Evolutionary conservation across 1,284 basidiomycete species (phyloP).

Genomic region (Blastosporella zonata): DNA sequence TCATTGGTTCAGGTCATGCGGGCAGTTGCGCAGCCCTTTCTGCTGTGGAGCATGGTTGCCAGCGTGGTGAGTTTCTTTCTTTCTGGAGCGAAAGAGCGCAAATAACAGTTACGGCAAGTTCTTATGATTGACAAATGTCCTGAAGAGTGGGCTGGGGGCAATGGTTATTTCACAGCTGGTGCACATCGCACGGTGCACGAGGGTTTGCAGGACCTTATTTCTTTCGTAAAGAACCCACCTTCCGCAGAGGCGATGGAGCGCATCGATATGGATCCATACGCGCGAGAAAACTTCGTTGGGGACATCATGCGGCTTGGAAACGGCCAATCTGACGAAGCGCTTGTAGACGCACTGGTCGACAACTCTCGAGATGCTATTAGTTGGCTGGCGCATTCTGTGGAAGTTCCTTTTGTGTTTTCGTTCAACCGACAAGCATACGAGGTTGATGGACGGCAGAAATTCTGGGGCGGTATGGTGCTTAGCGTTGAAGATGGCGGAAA

Average conservation of each 20-base stretch:
- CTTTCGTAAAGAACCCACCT: constrained; percentile 48
- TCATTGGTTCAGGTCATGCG: constrained; percentile 68
- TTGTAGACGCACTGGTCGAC: constrained; percentile 54
- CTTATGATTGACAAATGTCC: constrained; percentile 66
- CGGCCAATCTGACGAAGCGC: constrained; percentile 42
- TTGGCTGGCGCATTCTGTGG: constrained; percentile 52
- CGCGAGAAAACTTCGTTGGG: constrained; percentile 45
- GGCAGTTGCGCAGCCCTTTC: constrained; percentile 63
- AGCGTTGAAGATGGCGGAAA: constrained; percentile 62
- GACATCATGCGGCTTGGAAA: constrained; percentile 61
- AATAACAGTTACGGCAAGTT: constrained; percentile 29
- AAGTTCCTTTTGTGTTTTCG: constrained; percentile 55
- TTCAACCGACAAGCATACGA: constrained; percentile 68
- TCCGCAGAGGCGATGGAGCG: constrained; percentile 36
- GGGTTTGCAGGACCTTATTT: constrained; percentile 55
- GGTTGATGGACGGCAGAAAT: constrained; percentile 56
- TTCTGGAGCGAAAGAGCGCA: constrained; percentile 6
- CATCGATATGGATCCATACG: constrained; percentile 61
- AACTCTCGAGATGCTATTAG: constrained; percentile 50
- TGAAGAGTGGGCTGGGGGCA: constrained; percentile 61
- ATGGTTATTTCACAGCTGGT: constrained; percentile 70
- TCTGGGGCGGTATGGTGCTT: constrained; percentile 67
- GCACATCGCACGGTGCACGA: constrained; percentile 59
- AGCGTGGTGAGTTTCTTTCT: constrained; percentile 31
- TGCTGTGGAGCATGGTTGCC: constrained; percentile 56